Conservation (phyloP, 2,329 filamentous ascomycete genomes). For the Alternaria incomplexa region DNA sequence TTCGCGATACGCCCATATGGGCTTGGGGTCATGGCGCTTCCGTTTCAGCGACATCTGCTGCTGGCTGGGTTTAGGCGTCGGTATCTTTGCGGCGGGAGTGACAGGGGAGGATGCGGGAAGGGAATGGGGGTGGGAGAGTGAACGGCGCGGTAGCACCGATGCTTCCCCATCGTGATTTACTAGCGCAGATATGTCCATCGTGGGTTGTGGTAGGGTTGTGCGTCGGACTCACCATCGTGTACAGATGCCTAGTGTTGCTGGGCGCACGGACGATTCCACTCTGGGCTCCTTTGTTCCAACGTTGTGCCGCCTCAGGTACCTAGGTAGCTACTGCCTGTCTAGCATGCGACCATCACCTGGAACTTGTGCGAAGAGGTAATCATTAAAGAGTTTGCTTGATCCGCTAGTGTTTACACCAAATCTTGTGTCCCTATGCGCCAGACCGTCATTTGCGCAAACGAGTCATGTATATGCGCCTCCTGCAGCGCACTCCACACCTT, state of each 20-base stretch:
- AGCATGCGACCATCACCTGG: neutral
- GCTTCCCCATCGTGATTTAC: slow-evolving; percentile 42
- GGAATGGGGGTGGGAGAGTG: slow-evolving; percentile 36
- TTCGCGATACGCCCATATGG: slow-evolving; percentile 45
- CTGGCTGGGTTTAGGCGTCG: slow-evolving; percentile 28
- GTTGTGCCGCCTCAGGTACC: neutral
- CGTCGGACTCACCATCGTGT: slow-evolving; percentile 16
- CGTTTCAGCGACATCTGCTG: slow-evolving; percentile 41
- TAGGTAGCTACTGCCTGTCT: neutral
- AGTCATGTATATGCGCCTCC: slow-evolving; percentile 29
- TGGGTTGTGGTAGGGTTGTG: slow-evolving; percentile 30
- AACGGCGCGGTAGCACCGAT: slow-evolving; percentile 39
- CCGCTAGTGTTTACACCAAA: slow-evolving; percentile 33
- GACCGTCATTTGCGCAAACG: slow-evolving; percentile 29
- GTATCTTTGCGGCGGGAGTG: slow-evolving; percentile 36
- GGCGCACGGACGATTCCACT: slow-evolving; percentile 7
- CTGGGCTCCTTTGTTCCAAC: neutral
- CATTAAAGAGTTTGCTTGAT: slow-evolving; percentile 21
- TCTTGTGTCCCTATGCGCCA: slow-evolving; percentile 26
- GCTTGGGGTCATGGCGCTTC: slow-evolving; percentile 46
- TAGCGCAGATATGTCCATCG: slow-evolving; percentile 46
- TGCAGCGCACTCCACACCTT: slow-evolving; percentile 22
- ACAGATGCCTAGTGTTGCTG: slow-evolving; percentile 12
- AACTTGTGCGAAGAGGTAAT: neutral
- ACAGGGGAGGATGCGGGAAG: slow-evolving; percentile 37